Base-by-base conservation (phyloP, 257 asterid species). In the Lycium ferocissimum region DNA sequence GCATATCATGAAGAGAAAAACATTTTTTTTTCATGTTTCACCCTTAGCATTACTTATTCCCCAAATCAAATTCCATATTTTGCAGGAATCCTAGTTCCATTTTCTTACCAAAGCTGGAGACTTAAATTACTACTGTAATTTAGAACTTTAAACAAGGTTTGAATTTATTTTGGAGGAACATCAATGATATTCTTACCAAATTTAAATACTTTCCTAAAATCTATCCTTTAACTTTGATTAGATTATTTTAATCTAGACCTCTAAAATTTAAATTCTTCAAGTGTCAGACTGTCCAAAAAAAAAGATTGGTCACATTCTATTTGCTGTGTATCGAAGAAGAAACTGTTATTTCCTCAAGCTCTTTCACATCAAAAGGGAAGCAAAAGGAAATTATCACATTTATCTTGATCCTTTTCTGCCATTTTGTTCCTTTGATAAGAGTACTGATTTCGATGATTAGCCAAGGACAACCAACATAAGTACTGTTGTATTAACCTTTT, bases 361-460 rank as follows among this genome's bases (percentile, higher is more conserved):
- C 15, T 26, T 2, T 13, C 58, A 6, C 20, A 47, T 47, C 61
- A 6, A 20, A 20, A 20, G 40, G 43, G 14, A 75, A 49, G 7
- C 7, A 75, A 3, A 75, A 22, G 45, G 62, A 76, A 49, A 76
- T 20, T 22, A 26, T 76, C 47, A 26, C 9, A 26, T 26, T 76
- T 22, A 76, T 51, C 9, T 51, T 76, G 2, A 8, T 62, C 59
- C 13, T 20, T 62, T 51, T 76, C 22, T 51, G 63, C 6, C 26
- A 51, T 75, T 17, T 47, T 75, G 81, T 22, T 58, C 26, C n/a
- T 58, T 58, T 51, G 26, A 14, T 45, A 15, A 54, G 82, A 76
- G 65, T 13, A 72, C 38, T 72, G n/a, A 72, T 45, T 72, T 9
- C 38, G 58, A 72, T 72, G 9, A 72, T 72, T 72, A 72, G 80